A percentile compares a stretch with the other conserved stretches of the same genome.
These are phyloP conservation scores for Acer campestre DNA, from an alignment of 345 rosid species.

Conservation along the genomic window DNA sequence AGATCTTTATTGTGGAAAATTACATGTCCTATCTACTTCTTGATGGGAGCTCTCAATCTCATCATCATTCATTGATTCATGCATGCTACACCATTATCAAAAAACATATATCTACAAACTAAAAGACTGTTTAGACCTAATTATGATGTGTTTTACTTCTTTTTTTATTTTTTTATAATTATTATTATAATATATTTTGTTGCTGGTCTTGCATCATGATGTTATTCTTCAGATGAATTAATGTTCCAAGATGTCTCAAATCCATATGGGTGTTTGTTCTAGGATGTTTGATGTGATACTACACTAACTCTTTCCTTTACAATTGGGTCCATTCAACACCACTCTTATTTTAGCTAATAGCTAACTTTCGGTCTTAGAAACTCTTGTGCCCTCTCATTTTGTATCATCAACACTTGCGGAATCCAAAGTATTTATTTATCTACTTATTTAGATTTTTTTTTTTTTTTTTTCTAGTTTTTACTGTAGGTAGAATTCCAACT, in stretches of 20 bases:
- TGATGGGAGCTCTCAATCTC: neutral
- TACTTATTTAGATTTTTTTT: too few species aligned
- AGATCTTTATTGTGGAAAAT: constrained; percentile 41
- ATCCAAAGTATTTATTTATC: too few species aligned
- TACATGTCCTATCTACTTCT: constrained; percentile 13
- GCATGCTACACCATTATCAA: neutral
- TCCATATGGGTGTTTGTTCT: constrained; percentile 1
- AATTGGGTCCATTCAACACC: neutral
- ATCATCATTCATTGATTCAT: neutral
- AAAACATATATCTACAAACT: neutral
- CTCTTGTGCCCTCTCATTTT: neutral
- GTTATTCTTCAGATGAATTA: neutral
- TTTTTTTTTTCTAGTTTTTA: too few species aligned
- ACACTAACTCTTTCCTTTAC: neutral
- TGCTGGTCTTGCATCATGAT: neutral
- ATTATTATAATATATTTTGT: neutral
- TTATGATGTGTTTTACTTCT: neutral
- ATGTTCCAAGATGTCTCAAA: neutral
- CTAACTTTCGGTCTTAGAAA: neutral
- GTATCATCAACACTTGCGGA: too few species aligned
- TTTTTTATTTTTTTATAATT: too few species aligned
- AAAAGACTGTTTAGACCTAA: neutral
- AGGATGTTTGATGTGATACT: constrained; percentile 5
- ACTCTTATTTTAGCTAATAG: neutral
- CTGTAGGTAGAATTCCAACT: too few species aligned